A percentile compares a stretch with the other conserved stretches of the same genome.
phyloP scores from a whole-genome alignment of 306 rosid genomes.

The Herpetospermum pedunculosum region DNA sequence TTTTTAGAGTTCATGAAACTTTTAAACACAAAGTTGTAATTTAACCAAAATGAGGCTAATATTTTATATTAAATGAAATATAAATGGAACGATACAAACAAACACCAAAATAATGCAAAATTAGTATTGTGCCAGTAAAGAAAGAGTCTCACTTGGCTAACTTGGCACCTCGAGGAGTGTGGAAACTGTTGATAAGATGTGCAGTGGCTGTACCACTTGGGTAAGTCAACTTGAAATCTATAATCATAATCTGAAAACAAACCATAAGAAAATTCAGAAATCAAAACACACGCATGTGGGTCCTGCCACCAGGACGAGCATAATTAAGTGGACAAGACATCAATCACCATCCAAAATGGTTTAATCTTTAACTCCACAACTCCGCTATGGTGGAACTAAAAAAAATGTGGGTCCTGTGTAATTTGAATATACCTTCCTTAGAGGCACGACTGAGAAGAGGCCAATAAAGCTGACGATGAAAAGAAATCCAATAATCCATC shows the following conservation, averaged over 20 bases:
- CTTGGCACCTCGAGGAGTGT: conserved; percentile 70
- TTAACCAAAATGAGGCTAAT: too few species aligned
- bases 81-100: background rate
- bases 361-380: too few species aligned
- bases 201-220: conserved; percentile 99
- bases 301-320: too few species aligned
- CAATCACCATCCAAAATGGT: too few species aligned
- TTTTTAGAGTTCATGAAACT: too few species aligned
- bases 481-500: conserved; percentile 9
- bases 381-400: too few species aligned
- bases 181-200: conserved; percentile 86
- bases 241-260: conserved; percentile 62
- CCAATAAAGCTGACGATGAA: conserved; percentile 12
- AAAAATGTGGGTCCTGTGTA: too few species aligned
- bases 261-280: background rate
- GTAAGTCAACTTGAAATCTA: conserved; percentile 87
- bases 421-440: conserved; percentile 3
- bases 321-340: too few species aligned
- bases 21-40: too few species aligned
- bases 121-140: too few species aligned
- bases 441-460: conserved; percentile 10
- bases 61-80: background rate
- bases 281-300: background rate
- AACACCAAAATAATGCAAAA: background rate
- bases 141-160: conserved; percentile 58